These are phyloP conservation scores for Rhododendron ferrugineum DNA, from an alignment of 148 eudicot genomes.

Conservation along the genomic window DNA sequence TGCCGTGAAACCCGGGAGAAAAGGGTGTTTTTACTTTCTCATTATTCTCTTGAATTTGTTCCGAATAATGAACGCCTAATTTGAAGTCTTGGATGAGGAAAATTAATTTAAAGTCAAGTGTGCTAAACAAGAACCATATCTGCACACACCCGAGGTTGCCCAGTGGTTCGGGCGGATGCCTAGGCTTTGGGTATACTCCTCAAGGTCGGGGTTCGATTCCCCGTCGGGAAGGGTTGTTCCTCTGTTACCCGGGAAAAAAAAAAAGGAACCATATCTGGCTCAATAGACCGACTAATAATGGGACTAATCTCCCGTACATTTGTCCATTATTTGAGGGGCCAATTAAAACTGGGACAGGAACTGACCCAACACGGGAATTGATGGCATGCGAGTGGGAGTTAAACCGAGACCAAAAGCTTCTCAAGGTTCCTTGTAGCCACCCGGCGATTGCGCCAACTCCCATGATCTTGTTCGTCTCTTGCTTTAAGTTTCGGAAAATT, in stretches of 20 bases:
- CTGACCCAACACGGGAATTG: background rate
- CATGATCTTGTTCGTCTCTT: background rate
- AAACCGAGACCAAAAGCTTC: background rate
- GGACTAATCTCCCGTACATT: background rate
- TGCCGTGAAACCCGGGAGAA: background rate
- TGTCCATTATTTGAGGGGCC: background rate
- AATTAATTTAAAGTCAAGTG: background rate
- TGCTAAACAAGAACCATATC: background rate
- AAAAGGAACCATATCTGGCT: too few relatives aligned
- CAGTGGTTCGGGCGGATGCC: too few relatives aligned
- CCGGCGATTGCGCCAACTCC: background rate
- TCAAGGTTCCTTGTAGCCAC: too few relatives aligned
- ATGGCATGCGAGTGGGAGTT: background rate
- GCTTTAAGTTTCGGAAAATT: background rate
- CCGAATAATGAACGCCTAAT: background rate
- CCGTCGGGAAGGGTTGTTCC: too few relatives aligned
- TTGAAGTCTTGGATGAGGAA: background rate
- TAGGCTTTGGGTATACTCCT: too few relatives aligned
- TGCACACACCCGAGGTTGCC: too few relatives aligned
- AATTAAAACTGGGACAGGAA: background rate
- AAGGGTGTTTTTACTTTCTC: background rate
- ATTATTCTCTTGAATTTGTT: background rate
- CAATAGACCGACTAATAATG: background rate
- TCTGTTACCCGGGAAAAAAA: too few relatives aligned
- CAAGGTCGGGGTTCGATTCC: too few relatives aligned